Conservation (phyloP, 2,329 filamentous ascomycete species). For the Aspergillus aculeatinus region DNA sequence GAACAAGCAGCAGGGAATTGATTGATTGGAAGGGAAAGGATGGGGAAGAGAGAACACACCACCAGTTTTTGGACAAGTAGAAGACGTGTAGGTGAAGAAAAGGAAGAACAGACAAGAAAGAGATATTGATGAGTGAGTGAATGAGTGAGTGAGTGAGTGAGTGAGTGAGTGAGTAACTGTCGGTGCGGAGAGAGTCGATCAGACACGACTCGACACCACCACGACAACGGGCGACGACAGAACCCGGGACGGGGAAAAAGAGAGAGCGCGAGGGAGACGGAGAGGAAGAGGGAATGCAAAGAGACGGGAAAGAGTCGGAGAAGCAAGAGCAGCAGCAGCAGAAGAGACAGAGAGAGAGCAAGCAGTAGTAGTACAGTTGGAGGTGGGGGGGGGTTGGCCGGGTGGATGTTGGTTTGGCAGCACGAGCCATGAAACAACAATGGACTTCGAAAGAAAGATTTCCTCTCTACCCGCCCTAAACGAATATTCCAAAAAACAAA, state of each 20-base stretch:
- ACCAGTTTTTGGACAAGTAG: too few species aligned
- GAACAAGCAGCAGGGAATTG: background rate
- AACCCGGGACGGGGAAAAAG: too few species aligned
- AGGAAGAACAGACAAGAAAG: too few species aligned
- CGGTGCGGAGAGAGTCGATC: too few species aligned
- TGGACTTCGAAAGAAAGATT: background rate
- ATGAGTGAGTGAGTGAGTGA: too few species aligned
- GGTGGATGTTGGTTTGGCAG: background rate
- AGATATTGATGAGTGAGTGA: too few species aligned
- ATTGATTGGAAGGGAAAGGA: slow-evolving; percentile 4
- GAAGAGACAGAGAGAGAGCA: too few species aligned
- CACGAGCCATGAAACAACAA: slow-evolving; percentile 12
- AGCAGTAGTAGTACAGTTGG: background rate
- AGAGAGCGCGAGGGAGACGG: slow-evolving; percentile 1
- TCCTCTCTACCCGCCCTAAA: slow-evolving; percentile 37
- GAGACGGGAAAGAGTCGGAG: background rate
- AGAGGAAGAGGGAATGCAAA: background rate
- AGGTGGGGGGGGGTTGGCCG: background rate
- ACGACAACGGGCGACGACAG: too few species aligned
- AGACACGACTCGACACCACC: too few species aligned
- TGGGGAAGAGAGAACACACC: background rate
- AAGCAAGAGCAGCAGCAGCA: background rate
- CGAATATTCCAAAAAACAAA: slow-evolving; percentile 12
- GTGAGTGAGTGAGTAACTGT: too few species aligned
- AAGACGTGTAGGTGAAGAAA: background rate